These are phyloP conservation scores for Globisporangium splendens DNA, from an alignment of 352 stramenopile species.

Conservation along the genomic window DNA sequence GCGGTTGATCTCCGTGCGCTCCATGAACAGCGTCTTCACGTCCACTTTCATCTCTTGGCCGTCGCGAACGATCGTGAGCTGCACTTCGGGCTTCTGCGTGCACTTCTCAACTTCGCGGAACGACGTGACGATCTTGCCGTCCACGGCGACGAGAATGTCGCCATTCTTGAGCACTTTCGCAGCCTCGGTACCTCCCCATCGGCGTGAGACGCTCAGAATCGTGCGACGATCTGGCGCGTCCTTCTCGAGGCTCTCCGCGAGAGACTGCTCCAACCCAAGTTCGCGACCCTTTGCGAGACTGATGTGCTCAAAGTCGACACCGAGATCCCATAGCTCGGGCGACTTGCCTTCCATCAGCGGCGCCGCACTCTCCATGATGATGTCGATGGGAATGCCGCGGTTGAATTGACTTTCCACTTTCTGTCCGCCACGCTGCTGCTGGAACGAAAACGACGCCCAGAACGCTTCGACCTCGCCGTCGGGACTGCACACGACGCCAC, in stretches of 20 bases:
- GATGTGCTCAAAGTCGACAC: slow-evolving; percentile 85
- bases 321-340: slow-evolving; percentile 77
- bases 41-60: slow-evolving; percentile 60
- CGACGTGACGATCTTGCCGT: slow-evolving; percentile 79
- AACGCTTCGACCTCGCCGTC: slow-evolving; percentile 77
- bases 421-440: slow-evolving; percentile 64
- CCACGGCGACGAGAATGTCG: slow-evolving; percentile 84
- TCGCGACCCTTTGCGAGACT: slow-evolving; percentile 87
- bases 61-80: slow-evolving; percentile 85
- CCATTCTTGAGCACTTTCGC: slow-evolving; percentile 71
- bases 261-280: slow-evolving; percentile 76
- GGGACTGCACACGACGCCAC: slow-evolving; percentile 71
- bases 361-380: slow-evolving; percentile 85
- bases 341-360: slow-evolving; percentile 65
- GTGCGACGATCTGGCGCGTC: slow-evolving; percentile 65
- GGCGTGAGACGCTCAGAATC: slow-evolving; percentile 75
- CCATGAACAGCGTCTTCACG: slow-evolving; percentile 77
- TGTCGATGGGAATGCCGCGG: slow-evolving; percentile 80
- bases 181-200: slow-evolving; percentile 73
- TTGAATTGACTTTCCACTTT: slow-evolving; percentile 88
- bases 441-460: slow-evolving; percentile 86
- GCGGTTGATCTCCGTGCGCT: slow-evolving; percentile 86
- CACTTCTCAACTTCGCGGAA: slow-evolving; percentile 85
- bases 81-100: slow-evolving; percentile 72
- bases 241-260: slow-evolving; percentile 74